phyloP scores from a whole-genome alignment of 164 flowering plant species.

The Magnolia changhungtana region DNA sequence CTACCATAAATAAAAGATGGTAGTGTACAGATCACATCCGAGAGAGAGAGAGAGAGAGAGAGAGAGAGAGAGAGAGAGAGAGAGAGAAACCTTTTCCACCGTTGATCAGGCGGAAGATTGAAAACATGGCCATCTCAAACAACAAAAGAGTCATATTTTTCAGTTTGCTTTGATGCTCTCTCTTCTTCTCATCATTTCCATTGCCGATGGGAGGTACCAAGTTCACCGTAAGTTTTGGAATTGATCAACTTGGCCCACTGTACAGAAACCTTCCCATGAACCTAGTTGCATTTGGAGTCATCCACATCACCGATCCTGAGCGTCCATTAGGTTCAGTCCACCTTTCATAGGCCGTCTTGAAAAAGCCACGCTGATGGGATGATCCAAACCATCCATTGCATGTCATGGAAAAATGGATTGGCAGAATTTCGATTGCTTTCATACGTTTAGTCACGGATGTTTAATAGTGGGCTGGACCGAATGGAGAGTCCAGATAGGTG shows the following conservation, averaged over 20 bases:
- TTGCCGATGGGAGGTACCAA: conserved; percentile 1
- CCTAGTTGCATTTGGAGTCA: neutral
- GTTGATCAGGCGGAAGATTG: neutral
- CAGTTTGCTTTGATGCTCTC: conserved; percentile 4
- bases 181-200: conserved; percentile 6
- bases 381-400: too few species aligned
- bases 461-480: too few species aligned
- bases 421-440: too few species aligned
- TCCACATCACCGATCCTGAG: neutral
- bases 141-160: conserved; percentile 5
- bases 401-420: too few species aligned
- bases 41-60: neutral
- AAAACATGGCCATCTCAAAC: neutral
- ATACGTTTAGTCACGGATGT: too few species aligned
- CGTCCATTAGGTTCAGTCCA: neutral
- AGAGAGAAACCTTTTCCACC: too few species aligned
- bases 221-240: neutral
- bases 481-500: too few species aligned
- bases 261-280: neutral
- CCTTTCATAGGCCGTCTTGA: neutral
- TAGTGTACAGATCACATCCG: neutral
- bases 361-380: neutral
- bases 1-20: neutral
- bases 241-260: neutral
- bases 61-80: neutral